These are phyloP conservation scores for Guyanaporus albipodus DNA, from an alignment of 768 basidiomycete genomes.

Conservation along the genomic window DNA sequence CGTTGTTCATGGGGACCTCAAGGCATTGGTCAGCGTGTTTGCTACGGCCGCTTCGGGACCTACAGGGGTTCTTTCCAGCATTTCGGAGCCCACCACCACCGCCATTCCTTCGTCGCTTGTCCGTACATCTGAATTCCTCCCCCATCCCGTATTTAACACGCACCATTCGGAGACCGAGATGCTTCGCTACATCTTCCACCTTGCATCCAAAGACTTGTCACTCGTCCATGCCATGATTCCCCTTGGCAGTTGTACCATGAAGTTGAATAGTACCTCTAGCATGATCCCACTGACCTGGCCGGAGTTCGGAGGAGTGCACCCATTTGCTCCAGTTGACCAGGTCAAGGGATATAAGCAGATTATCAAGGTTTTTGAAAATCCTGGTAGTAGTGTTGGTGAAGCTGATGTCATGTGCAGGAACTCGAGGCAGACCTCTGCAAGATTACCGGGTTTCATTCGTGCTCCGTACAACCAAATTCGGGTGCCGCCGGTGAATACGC, in stretches of 20 bases:
- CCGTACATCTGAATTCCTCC: constrained; percentile 68
- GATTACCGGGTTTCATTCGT: constrained; percentile 95
- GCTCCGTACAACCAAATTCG: constrained; percentile 98
- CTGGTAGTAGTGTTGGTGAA: neutral
- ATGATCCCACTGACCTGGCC: constrained; percentile 97
- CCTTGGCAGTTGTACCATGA: constrained; percentile 95
- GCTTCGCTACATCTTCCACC: constrained; percentile 92
- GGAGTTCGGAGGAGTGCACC: constrained; percentile 86
- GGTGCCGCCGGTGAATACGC: constrained; percentile 98
- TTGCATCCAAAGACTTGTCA: constrained; percentile 92
- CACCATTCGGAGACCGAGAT: constrained; percentile 99
- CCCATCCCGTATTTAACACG: constrained; percentile 91
- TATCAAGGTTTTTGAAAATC: constrained; percentile 53
- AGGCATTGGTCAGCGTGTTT: constrained; percentile 79
- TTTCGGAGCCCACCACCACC: constrained; percentile 39
- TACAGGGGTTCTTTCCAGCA: constrained; percentile 42
- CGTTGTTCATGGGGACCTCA: constrained; percentile 68
- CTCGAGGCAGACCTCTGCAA: constrained; percentile 86
- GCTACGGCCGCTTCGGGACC: constrained; percentile 55
- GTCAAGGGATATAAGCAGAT: constrained; percentile 82
- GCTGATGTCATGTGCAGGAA: constrained; percentile 51
- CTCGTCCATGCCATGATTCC: constrained; percentile 97
- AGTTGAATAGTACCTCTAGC: constrained; percentile 95
- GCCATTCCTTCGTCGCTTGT: constrained; percentile 53
- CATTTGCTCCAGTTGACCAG: constrained; percentile 88